A percentile compares a stretch with the other conserved stretches of the same genome.
Conservation (phyloP, 306 rosid species). For the Quillaja saponaria region DNA sequence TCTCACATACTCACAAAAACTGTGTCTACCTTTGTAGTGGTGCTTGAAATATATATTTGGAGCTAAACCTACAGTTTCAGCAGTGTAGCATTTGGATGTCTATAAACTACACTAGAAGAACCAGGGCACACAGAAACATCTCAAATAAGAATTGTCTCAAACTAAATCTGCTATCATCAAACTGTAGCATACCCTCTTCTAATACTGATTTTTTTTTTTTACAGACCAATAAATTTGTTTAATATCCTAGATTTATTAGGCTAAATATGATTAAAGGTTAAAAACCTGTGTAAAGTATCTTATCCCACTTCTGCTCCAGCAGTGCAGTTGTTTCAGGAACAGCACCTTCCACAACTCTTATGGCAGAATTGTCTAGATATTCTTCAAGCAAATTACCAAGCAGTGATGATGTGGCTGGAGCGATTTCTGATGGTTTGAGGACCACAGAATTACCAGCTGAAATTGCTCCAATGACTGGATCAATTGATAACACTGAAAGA, state of each 20-base stretch:
- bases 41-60: not conserved
- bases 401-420: slow-evolving; percentile 68
- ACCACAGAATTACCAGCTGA: slow-evolving; percentile 76
- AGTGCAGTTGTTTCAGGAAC: slow-evolving; percentile 74
- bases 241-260: not conserved
- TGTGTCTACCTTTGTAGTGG: not conserved
- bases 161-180: not conserved
- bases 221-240: not conserved
- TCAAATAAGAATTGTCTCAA: not conserved
- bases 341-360: slow-evolving; percentile 81
- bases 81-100: not conserved
- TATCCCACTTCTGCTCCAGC: slow-evolving; percentile 83
- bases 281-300: slow-evolving; percentile 77
- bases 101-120: not conserved
- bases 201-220: not conserved
- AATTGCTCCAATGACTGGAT: slow-evolving; percentile 85
- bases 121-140: not conserved
- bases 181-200: not conserved
- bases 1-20: slow-evolving; percentile 6
- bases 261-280: slow-evolving; percentile 6
- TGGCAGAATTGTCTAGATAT: slow-evolving; percentile 63
- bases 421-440: slow-evolving; percentile 76
- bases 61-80: not conserved
- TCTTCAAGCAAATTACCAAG: slow-evolving; percentile 46
- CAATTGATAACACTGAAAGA: slow-evolving; percentile 67